Conservation (phyloP, 164 flowering plant species). For the Cinnamomum micranthum region DNA sequence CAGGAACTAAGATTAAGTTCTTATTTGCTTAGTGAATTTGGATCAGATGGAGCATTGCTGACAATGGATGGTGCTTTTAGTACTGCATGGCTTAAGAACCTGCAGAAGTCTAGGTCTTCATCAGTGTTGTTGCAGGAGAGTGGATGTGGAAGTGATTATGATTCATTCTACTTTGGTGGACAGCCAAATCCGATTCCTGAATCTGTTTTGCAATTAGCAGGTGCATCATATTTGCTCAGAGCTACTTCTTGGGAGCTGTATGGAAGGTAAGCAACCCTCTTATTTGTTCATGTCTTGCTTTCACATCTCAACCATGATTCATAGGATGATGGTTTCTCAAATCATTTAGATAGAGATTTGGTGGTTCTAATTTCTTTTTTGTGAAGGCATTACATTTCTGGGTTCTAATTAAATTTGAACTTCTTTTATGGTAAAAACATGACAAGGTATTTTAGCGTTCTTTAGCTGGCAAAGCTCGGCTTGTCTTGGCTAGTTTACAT, state of each 20-base stretch:
- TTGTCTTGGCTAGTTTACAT: no score
- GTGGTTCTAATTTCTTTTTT: not conserved
- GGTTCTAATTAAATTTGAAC: not conserved
- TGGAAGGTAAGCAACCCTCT: conserved; percentile 60
- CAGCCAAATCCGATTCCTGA: conserved; percentile 79
- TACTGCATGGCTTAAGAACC: conserved; percentile 76
- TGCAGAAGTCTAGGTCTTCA: conserved; percentile 51
- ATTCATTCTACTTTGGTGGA: conserved; percentile 48
- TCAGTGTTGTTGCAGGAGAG: conserved; percentile 47
- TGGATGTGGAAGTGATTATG: conserved; percentile 31
- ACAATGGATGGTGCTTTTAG: conserved; percentile 72
- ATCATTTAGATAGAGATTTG: not conserved
- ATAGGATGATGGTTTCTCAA: not conserved
- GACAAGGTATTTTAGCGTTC: not conserved
- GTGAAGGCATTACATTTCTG: not conserved
- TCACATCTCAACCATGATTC: not conserved
- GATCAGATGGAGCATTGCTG: conserved; percentile 52
- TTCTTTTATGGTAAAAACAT: no score
- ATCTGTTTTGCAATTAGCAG: conserved; percentile 64
- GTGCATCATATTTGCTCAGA: conserved; percentile 80
- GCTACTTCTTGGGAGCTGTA: conserved; percentile 90
- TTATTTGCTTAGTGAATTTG: conserved; percentile 67
- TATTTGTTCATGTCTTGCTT: not conserved
- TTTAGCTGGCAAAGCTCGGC: no score
- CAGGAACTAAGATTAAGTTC: conserved; percentile 83